Conservation (phyloP, 2,329 filamentous ascomycete species). For the Ceratocystis ficicola region DNA sequence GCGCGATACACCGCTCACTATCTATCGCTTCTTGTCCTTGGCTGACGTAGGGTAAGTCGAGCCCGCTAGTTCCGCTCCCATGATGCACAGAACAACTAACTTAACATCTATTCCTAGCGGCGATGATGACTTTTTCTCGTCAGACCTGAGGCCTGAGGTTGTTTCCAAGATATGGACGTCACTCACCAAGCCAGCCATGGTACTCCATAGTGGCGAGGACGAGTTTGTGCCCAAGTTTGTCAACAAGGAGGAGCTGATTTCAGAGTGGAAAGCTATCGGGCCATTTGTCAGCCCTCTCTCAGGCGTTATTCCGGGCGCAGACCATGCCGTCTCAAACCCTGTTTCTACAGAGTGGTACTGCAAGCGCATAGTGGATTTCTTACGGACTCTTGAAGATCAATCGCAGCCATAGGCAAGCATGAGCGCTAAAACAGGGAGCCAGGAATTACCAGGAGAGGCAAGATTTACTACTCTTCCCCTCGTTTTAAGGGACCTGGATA, state of each 20-base stretch:
- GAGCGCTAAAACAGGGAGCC: not conserved
- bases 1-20: slow-evolving; percentile 36
- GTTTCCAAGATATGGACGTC: slow-evolving; percentile 53
- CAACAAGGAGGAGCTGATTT: slow-evolving; percentile 46
- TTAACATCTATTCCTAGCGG: slow-evolving; percentile 34
- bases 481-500: not conserved
- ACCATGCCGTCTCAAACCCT: slow-evolving; percentile 38
- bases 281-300: slow-evolving; percentile 39
- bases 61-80: too few relatives aligned
- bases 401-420: too few relatives aligned
- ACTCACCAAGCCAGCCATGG: slow-evolving; percentile 47
- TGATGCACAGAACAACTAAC: not conserved
- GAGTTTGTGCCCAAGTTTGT: slow-evolving; percentile 49
- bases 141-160: slow-evolving; percentile 49
- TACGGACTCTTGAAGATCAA: slow-evolving; percentile 27
- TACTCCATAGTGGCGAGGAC: slow-evolving; percentile 54
- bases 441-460: not conserved
- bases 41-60: slow-evolving; percentile 38
- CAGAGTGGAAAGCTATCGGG: slow-evolving; percentile 42
- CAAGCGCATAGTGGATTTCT: slow-evolving; percentile 37
- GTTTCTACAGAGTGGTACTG: slow-evolving; percentile 40
- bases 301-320: slow-evolving; percentile 41
- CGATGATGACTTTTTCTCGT: slow-evolving; percentile 82
- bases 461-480: not conserved
- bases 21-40: slow-evolving; percentile 42